phyloP scores from a whole-genome alignment of 768 basidiomycete species.

The Mycena olivaceomarginata region DNA sequence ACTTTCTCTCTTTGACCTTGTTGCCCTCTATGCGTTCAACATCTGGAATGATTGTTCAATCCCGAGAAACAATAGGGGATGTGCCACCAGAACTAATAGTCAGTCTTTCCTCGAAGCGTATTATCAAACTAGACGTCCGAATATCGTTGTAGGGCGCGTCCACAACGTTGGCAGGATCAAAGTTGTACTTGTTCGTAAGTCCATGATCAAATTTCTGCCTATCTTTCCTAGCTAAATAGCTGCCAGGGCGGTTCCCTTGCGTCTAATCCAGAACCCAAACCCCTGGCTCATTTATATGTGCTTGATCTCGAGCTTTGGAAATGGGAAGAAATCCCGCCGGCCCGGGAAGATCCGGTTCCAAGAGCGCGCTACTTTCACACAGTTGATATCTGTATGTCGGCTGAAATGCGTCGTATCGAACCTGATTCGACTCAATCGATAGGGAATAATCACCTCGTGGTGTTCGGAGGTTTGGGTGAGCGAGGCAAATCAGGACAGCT shows the following conservation, averaged over 20 bases:
- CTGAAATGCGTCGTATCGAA: neutral
- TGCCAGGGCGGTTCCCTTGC: slow-evolving; percentile 35
- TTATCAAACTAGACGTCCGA: neutral
- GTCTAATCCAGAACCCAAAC: slow-evolving; percentile 17
- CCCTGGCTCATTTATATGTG: slow-evolving; percentile 31
- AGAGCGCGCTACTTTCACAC: slow-evolving; percentile 44
- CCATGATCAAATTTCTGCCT: neutral
- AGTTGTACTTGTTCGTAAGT: slow-evolving; percentile 45
- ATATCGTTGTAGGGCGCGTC: slow-evolving; percentile 38
- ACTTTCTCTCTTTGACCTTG: neutral
- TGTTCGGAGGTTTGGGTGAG: slow-evolving; percentile 42
- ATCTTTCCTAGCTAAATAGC: neutral
- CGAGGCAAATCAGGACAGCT: slow-evolving; percentile 13
- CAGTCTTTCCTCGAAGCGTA: neutral
- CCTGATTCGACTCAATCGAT: neutral
- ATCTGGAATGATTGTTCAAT: slow-evolving; percentile 29
- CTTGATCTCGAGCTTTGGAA: slow-evolving; percentile 44
- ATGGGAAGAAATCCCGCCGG: slow-evolving; percentile 38
- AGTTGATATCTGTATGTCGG: slow-evolving; percentile 42
- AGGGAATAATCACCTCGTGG: slow-evolving; percentile 45
- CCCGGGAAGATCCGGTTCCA: slow-evolving; percentile 21
- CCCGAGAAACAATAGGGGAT: slow-evolving; percentile 33
- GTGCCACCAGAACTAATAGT: slow-evolving; percentile 33
- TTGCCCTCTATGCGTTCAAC: slow-evolving; percentile 33
- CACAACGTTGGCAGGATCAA: slow-evolving; percentile 38